A percentile compares a stretch with the other conserved stretches of the same genome.
Evolutionary conservation across 2,329 filamentous ascomycete species (phyloP).

Genomic region (Geosmithia putterillii): DNA sequence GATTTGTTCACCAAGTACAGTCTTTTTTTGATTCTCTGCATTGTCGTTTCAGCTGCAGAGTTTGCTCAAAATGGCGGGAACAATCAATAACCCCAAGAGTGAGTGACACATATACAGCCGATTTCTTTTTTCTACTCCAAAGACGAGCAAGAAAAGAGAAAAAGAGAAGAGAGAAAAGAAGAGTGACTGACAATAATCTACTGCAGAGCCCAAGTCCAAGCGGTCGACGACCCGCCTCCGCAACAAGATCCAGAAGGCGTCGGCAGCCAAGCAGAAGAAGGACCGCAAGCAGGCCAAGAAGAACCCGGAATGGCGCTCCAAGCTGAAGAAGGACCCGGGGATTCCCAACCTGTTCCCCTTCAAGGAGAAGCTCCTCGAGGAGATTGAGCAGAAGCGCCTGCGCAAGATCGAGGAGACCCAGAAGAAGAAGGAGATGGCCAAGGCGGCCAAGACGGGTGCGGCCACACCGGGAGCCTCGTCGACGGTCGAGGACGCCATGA

Average conservation of each 20-base stretch:
- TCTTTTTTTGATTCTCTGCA: not conserved
- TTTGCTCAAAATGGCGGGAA: slow-evolving; percentile 32
- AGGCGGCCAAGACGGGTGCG: slow-evolving; percentile 47
- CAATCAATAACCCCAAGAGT: slow-evolving; percentile 44
- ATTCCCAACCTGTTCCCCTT: slow-evolving; percentile 97
- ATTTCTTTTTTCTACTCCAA: not conserved
- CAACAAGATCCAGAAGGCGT: slow-evolving; percentile 92
- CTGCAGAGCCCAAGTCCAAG: slow-evolving; percentile 84
- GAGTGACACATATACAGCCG: slow-evolving; percentile 12
- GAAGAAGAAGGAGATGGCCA: slow-evolving; percentile 59
- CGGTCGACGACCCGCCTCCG: slow-evolving; percentile 77
- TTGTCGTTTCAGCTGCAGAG: not conserved
- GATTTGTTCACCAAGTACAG: not conserved
- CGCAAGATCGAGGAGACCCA: slow-evolving; percentile 70
- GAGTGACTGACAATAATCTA: not conserved
- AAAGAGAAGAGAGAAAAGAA: not conserved
- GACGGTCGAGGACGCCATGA: slow-evolving; percentile 28
- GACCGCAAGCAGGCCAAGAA: slow-evolving; percentile 81
- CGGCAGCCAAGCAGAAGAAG: slow-evolving; percentile 83
- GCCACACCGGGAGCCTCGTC: slow-evolving; percentile 8
- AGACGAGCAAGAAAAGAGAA: not conserved
- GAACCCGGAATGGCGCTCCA: slow-evolving; percentile 93
- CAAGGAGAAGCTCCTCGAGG: slow-evolving; percentile 87
- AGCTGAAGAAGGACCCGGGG: slow-evolving; percentile 93
- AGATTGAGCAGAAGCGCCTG: slow-evolving; percentile 82